phyloP scores from a whole-genome alignment of 495 filamentous ascomycete species.

The Corynascus novoguineensis region DNA sequence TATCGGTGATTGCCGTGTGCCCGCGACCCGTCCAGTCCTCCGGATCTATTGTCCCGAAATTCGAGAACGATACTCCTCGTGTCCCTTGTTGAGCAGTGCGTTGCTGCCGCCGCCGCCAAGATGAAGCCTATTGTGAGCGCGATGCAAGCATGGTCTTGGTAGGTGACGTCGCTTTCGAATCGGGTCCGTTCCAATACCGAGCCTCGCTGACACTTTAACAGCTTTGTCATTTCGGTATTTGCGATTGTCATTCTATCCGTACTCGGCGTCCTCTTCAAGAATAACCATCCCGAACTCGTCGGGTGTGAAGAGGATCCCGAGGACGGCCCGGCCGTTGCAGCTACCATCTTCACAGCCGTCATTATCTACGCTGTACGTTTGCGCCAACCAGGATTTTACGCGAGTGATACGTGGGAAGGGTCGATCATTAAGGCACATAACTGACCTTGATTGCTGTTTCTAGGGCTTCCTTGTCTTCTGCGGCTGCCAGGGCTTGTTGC shows the following conservation, averaged over 20 bases:
- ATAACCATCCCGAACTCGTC: constrained; percentile 72
- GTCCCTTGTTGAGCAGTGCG: not conserved
- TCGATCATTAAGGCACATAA: not conserved
- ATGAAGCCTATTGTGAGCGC: constrained; percentile 92
- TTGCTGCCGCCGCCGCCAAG: constrained; percentile 33
- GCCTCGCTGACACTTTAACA: constrained; percentile 27
- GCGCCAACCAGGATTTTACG: not conserved
- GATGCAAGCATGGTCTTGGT: constrained; percentile 94
- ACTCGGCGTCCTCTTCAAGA: constrained; percentile 72
- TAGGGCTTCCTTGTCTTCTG: constrained; percentile 89
- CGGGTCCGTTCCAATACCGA: not conserved
- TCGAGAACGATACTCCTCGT: not conserved
- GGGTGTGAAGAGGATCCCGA: constrained; percentile 67
- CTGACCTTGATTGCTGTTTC: constrained; percentile 10
- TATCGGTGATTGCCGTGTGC: not conserved
- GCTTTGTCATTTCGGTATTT: constrained; percentile 81
- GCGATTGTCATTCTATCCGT: constrained; percentile 83
- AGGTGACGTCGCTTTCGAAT: constrained; percentile 16
- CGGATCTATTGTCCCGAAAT: not conserved
- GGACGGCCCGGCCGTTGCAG: constrained; percentile 71
- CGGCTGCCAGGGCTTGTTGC: constrained; percentile 74
- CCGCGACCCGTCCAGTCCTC: not conserved
- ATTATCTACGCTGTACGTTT: constrained; percentile 74
- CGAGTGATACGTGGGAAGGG: not conserved
- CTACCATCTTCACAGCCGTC: constrained; percentile 77